Base-by-base conservation (phyloP, 371 early-diverging fungal species). In the Zopfochytrium polystomum region DNA sequence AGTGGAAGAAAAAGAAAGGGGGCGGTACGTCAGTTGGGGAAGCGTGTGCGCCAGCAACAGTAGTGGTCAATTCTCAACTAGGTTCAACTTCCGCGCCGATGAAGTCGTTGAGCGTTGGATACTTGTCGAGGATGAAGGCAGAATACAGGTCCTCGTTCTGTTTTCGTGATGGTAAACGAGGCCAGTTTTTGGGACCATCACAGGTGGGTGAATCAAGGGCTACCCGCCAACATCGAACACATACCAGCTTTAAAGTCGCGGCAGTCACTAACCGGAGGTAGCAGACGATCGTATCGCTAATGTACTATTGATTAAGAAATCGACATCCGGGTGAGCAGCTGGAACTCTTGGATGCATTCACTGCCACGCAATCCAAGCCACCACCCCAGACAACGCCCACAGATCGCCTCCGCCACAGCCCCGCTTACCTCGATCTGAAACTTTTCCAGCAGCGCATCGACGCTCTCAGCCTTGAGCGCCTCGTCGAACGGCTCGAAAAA, bases 41-140 rank as follows among this genome's bases (percentile, higher is more conserved):
- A 52, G 20, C 7, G 51, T 30, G 51, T 3, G 18, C 42, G n/a
- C 42, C 9, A 20, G 48, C 23, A 45, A 55, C 44, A 9, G 44
- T 26, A 26, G 31, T 25, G 3, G 25, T 15, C 9, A 58, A 63
- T 29, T 61, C 42, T 42, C 11, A 42, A 76, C 77, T 74, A 11
- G 80, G 80, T 57, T 76, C 80, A 7, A 80, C 80, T 65, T 75
- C 72, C 1, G 70, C 43, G 2, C 55, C 44, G 42, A 80, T 73
- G 55, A 80, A 80, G 11, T 32, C 58, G 3, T 77, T 74, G 1
- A 80, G 32, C 2, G 73, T 59, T 2, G 80, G 77, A 51, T 73
- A 74, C 27, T 53, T 57, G 51, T 74, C 76, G 20, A 75, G 57
- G 13, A 77, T 66, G 60, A 80, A 80, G 0, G 75, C 75, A 47